Base-by-base conservation (phyloP, 805 yeast genomes). In the Crinitomyces ghanaensis region DNA sequence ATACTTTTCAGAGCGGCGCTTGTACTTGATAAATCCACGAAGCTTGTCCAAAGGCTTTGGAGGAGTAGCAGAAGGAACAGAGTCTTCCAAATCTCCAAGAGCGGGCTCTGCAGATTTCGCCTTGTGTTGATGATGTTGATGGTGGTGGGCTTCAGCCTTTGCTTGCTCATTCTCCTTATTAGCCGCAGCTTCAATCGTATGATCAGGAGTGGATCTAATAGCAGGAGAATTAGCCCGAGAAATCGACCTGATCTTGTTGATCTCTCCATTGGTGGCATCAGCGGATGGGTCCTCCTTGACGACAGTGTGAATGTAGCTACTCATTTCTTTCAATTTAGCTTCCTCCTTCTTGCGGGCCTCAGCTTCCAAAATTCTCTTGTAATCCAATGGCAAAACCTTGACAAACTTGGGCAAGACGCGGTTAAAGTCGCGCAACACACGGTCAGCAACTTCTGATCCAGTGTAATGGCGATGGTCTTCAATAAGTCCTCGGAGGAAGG, bases 391-490 rank as follows among this genome's bases (percentile, higher is more conserved):
- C 53, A 91, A 72, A 20, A 86, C 95, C 66, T 86, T 88, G 43
- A 88, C 95, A 51, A 88, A 86, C 41, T 86, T 70, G 28, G 86
- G 83, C 54, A 88, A 65, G 56, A 81, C 71, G 48, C 93, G 71
- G 70, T 86, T 83, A 69, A 91, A 88, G 60, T 86, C 86, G 42
- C 63, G 68, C 63, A 88, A 69, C 42, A 91, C 71, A 39, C 79
- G 70, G 46, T 74, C 80, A 32, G 97, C 95, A 43, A 91, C 70
- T 53, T 79, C 88, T 27, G 97, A 88, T 21, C 77, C 80, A 35
- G 98, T 88, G 72, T 81, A 85, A 56, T 85, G 94, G 50, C 85
- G 77, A 59, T 91, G 97, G 53, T 91, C 95, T 60, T 88, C 95
- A 46, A 88, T 74, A 51, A 88, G 68, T 18, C 93, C 93, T 53